Evolutionary conservation across 2,329 filamentous ascomycete genomes (phyloP), one percentile per base, ranked within the genome.

Genomic region (Hypoxylon sp.): DNA sequence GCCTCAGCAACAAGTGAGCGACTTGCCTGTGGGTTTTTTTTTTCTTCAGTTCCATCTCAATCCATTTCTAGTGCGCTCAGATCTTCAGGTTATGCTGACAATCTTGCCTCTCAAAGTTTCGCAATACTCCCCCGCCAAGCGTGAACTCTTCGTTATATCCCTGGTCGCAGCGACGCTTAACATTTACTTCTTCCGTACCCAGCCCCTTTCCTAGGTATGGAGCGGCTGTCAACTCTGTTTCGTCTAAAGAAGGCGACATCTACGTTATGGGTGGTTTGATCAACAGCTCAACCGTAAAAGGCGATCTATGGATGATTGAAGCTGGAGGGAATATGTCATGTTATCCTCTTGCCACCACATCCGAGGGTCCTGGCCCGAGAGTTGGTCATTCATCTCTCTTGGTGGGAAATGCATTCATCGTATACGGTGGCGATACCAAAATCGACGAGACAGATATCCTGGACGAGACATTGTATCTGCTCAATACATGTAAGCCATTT

Each of bases 251-350:
- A 80, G 97, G 97, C 66, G 93, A 97, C 75, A 92, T 99, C 63
- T 99, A 98, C 77, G 87, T 99, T 77, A 98, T 99, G 94, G 96
- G 96, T 70, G 96, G 96, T 55, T 82, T 99, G 68, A 95, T 99
- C 75, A 95, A 97, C 77, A 95, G 95, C 73, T 93, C 94, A 39
- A 97, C 93, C 2, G 96, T 98, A 48, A 98, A 98, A 79, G 96
- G 96, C 52, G 96, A 99, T 82, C 82, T 99, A 51, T 99, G 97
- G 97, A 92, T 98, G 90, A 92, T 98, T 51, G 96, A 99, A 80
- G 93, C 94, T 68, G 94, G 92, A 57, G 91, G 91, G 7, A 94
- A 89, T 78, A 89, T 98, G 85, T 89, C 93, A 21, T 98, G 96
- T 80, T 97, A 97, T 78, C 95, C 94, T 24, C 89, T 99, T 62